Evolutionary conservation across 2,329 filamentous ascomycete species (phyloP).

Genomic region (Neonectria faginata): DNA sequence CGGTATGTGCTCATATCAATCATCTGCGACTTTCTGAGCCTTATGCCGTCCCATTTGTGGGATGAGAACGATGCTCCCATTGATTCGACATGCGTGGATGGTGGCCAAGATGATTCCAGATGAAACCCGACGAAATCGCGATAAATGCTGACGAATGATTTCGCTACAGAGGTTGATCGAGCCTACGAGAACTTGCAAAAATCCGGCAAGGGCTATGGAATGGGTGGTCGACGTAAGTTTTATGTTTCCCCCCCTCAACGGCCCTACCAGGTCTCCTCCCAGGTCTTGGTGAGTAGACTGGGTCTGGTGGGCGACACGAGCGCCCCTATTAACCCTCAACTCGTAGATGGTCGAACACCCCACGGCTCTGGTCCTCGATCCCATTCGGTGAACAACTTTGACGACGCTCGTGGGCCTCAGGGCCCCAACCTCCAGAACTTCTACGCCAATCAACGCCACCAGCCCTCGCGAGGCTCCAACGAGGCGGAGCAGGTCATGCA

Average conservation of each 20-base stretch:
- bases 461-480: slow-evolving; percentile 82
- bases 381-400: slow-evolving; percentile 87
- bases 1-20: slow-evolving; percentile 68
- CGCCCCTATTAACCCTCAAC: slow-evolving; percentile 39
- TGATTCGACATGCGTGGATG: slow-evolving; percentile 9
- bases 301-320: slow-evolving; percentile 33
- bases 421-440: slow-evolving; percentile 89
- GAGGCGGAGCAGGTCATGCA: slow-evolving; percentile 99
- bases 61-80: background rate
- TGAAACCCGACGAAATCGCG: background rate
- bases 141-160: slow-evolving; percentile 43
- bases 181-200: slow-evolving; percentile 96
- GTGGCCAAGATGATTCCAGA: slow-evolving; percentile 2
- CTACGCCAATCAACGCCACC: slow-evolving; percentile 93
- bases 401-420: slow-evolving; percentile 74
- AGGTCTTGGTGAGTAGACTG: slow-evolving; percentile 36
- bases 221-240: slow-evolving; percentile 83
- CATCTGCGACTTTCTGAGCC: background rate
- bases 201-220: slow-evolving; percentile 91
- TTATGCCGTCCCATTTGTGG: background rate
- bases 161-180: slow-evolving; percentile 85
- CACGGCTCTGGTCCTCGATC: slow-evolving; percentile 75
- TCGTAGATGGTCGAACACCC: slow-evolving; percentile 76
- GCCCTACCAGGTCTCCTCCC: slow-evolving; percentile 30
- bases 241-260: slow-evolving; percentile 46